Percentiles rank a stretch among this genome's conserved stretches.
Evolutionary conservation across 805 yeast species (phyloP).

Genomic region (Candida patagonica): DNA sequence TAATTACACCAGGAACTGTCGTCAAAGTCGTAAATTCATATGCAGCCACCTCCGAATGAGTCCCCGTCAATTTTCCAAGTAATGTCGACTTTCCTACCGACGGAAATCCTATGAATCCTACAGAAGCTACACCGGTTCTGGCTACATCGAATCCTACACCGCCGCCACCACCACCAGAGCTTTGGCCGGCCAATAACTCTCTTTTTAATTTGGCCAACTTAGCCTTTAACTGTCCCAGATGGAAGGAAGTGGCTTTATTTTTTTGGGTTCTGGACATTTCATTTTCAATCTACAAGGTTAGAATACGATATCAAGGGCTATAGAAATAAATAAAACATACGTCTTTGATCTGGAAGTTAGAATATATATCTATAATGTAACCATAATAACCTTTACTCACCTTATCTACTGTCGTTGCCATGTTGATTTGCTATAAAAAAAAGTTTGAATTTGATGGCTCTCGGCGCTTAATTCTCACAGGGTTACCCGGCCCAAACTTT

Average conservation of each 20-base stretch:
- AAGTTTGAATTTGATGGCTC: too few relatives aligned
- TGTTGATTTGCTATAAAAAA: slow-evolving; percentile 23
- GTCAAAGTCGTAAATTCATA: slow-evolving; percentile 96
- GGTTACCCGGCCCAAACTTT: slow-evolving; percentile 5
- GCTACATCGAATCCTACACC: slow-evolving; percentile 97
- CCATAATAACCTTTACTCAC: slow-evolving; percentile 17
- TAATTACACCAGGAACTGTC: slow-evolving; percentile 94
- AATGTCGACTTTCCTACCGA: slow-evolving; percentile 78
- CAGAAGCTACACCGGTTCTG: slow-evolving; percentile 96
- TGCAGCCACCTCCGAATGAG: slow-evolving; percentile 94
- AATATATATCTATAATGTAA: background rate
- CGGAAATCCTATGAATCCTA: slow-evolving; percentile 97
- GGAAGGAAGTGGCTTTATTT: slow-evolving; percentile 95
- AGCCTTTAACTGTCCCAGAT: slow-evolving; percentile 94
- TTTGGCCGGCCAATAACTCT: slow-evolving; percentile 67
- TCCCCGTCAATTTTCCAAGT: slow-evolving; percentile 82
- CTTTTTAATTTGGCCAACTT: slow-evolving; percentile 91
- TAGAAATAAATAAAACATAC: slow-evolving; percentile 10
- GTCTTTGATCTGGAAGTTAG: slow-evolving; percentile 22
- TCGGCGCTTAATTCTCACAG: too few relatives aligned
- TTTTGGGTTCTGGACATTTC: slow-evolving; percentile 98
- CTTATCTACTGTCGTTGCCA: slow-evolving; percentile 61
- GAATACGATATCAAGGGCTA: background rate
- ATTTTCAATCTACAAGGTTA: slow-evolving; percentile 65
- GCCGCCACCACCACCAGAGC: slow-evolving; percentile 79